Evolutionary conservation across 805 yeast species (phyloP), one percentile per base, ranked within the genome.

Genomic region (Candida broadrunensis): DNA sequence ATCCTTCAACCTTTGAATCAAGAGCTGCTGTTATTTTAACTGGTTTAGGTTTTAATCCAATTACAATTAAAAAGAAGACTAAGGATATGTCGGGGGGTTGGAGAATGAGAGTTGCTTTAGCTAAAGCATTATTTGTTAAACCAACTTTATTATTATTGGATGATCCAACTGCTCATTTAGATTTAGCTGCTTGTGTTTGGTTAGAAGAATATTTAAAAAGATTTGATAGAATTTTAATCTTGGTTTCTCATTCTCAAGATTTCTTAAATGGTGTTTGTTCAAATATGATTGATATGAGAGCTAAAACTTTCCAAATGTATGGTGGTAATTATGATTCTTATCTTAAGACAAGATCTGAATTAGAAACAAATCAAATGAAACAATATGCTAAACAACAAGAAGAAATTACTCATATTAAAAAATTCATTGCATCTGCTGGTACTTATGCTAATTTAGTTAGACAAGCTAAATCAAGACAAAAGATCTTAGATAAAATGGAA

Each of bases 71-170:
- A 63, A 93, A 93, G 79, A 85, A 83, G 72, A 93, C 99, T 58
- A 90, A 88, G 70, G 98, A 93, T 63, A 93, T 93, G 99, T 88
- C 97, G 61, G 99, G 99, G 80, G 99, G 99, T 65, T 93, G 99
- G 99, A 89, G 89, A 77, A 93, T 93, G 99, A 88, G 99, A 74
- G 99, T 93, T 47, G 98, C 99, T 34, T 77, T 93, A 48, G 96
- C 97, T 46, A 93, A 93, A 72, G 99, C 99, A 23, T 77, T 93
- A 55, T 93, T 93, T 75, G 98, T 93, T 52, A 91, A 93, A 76
- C 99, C 99, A 61, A 90, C 98, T 38, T 72, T 93, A 55, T 75
- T 93, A 60, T 73, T 93, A 56, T 81, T 93, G 65, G 99, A 93
- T 75, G 99, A 93, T 70, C 99, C 99, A 58, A 93, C 99, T 51